Percentiles rank a stretch among this genome's conserved stretches.
Evolutionary conservation across 2,329 filamentous ascomycete species (phyloP).

Genomic region (Colletotrichum somersetense): DNA sequence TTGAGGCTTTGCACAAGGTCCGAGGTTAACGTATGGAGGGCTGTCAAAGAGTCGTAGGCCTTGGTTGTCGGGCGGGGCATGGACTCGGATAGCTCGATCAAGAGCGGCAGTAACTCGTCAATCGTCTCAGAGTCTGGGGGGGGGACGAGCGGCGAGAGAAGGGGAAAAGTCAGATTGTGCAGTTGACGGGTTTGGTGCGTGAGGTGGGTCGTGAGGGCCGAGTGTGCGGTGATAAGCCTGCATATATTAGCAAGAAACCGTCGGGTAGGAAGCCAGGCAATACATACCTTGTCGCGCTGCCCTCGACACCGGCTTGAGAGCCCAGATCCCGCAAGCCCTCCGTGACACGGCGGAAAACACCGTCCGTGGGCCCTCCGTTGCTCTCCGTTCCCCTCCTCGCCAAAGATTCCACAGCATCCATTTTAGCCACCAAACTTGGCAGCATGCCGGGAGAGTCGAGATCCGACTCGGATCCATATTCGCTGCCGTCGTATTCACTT

Average conservation of each 20-base stretch:
- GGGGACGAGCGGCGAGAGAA: conserved; percentile 77
- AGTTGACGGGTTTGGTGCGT: conserved; percentile 81
- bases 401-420: conserved; percentile 79
- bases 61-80: conserved; percentile 75
- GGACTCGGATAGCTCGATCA: conserved; percentile 72
- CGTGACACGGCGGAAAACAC: conserved; percentile 76
- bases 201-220: conserved; percentile 80
- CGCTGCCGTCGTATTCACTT: conserved; percentile 78
- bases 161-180: conserved; percentile 77
- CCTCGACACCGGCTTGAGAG: conserved; percentile 79
- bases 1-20: conserved; percentile 85
- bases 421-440: conserved; percentile 74
- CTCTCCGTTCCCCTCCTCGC: conserved; percentile 75
- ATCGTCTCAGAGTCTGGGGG: conserved; percentile 74
- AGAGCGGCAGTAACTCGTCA: conserved; percentile 76
- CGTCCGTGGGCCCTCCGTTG: conserved; percentile 74
- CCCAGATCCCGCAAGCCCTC: conserved; percentile 79
- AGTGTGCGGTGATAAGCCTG: conserved; percentile 81
- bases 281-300: conserved; percentile 76
- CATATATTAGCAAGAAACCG: conserved; percentile 2
- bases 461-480: conserved; percentile 80
- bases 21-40: conserved; percentile 77
- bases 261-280: conserved; percentile 2
- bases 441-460: conserved; percentile 77
- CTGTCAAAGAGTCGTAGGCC: conserved; percentile 74